Conservation (phyloP, 495 filamentous ascomycete genomes). For the Penicillium manginii region DNA sequence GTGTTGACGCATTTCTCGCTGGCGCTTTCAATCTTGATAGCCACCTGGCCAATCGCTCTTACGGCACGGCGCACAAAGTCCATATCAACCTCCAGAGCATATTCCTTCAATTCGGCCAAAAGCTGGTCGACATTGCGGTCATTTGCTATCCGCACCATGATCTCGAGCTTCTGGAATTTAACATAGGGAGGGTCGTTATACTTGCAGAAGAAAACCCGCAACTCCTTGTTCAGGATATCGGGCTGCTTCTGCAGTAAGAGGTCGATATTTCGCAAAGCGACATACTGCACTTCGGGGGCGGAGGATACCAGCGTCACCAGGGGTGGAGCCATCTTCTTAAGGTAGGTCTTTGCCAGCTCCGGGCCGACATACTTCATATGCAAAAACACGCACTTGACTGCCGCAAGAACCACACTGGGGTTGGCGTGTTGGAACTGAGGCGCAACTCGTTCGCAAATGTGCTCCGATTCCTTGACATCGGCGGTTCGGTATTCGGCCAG, state of each 20-base stretch:
- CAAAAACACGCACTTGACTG: constrained; percentile 96
- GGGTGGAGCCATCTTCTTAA: constrained; percentile 98
- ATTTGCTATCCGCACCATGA: constrained; percentile 99
- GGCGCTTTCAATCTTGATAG: constrained; percentile 95
- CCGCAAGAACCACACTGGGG: constrained; percentile 91
- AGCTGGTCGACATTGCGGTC: constrained; percentile 96
- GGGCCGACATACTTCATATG: constrained; percentile 86
- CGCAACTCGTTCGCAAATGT: constrained; percentile 94
- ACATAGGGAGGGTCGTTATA: constrained; percentile 99
- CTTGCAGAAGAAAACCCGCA: constrained; percentile 99
- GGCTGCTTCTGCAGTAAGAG: constrained; percentile 93
- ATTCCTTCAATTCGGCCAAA: constrained; percentile 92
- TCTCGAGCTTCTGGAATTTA: constrained; percentile 96
- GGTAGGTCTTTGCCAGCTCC: constrained; percentile 78
- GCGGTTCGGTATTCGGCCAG: constrained; percentile 83
- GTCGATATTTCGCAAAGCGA: constrained; percentile 94
- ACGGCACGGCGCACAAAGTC: constrained; percentile 95
- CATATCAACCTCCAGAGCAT: constrained; percentile 98
- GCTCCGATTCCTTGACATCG: constrained; percentile 94
- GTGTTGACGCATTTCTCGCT: constrained; percentile 96
- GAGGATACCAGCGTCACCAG: constrained; percentile 97
- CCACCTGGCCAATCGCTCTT: constrained; percentile 93
- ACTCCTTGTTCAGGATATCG: constrained; percentile 94
- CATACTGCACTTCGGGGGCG: constrained; percentile 96
- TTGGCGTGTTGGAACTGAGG: constrained; percentile 99